Base-by-base conservation (phyloP, 192 early-diverging fungal genomes). In the Geranomyces michiganensis region DNA sequence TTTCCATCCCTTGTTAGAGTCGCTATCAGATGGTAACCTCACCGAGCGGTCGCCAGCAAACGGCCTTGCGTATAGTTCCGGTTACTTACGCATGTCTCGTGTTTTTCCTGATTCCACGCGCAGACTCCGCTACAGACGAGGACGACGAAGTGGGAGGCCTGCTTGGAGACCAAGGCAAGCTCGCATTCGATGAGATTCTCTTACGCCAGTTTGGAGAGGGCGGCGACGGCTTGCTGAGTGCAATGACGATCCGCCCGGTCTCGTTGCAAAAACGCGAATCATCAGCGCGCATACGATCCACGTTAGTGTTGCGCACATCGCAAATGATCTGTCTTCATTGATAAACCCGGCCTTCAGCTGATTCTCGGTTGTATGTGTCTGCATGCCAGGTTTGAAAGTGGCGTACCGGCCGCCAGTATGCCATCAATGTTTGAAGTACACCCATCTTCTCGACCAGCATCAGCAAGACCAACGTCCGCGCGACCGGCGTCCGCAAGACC, bases 211-310 rank as follows among this genome's bases (percentile, higher is more conserved):
- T 49, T 2, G 63, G 56, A n/a, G 70, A 56, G 21, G 64, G 56
- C 30, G 70, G 62, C 8, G 69, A 74, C 33, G 69, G 69, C 24
- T 56, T 83, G 14, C 26, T 78, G 47, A 83, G 81, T 44, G 82
- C 79, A 0, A 83, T 83, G 70, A 83, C 82, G 3, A 83, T 83
- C 14, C 51, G 74, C 22, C 67, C 67, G 10, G 70, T 79, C 14
- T 72, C 78, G 12, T 41, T 83, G 26, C 82, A 83, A 62, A 68
- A 74, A 62, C 62, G 82, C 12, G 79, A 80, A 30, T 69, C 72
- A 24, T 81, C 79, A 5, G 79, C 79, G 14, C 69, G 75, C 8
- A 43, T 74, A 13, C 76, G 75, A 67, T 67, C 68, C 10, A 72
- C 44, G 78, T 78, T n/a, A 36, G 76, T 48, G 19, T 30, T 27